Percentiles rank a stretch among this genome's conserved stretches.
Conservation (phyloP, 2,329 filamentous ascomycete genomes). For the Colletotrichum graminicola region DNA sequence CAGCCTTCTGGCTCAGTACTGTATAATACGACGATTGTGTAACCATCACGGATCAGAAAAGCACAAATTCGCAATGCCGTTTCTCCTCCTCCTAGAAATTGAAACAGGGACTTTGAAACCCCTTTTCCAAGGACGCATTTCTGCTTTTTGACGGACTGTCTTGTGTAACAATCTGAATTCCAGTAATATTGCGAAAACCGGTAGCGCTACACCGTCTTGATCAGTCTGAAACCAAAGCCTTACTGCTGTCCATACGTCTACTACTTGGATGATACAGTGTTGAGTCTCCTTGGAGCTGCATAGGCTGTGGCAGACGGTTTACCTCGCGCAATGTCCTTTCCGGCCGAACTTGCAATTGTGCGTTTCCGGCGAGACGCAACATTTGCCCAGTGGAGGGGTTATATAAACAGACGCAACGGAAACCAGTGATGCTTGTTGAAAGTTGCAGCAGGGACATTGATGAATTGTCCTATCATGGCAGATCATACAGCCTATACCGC, state of each 20-base stretch:
- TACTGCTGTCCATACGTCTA: not conserved
- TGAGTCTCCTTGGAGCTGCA: not conserved
- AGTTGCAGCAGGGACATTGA: not conserved
- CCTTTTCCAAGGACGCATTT: not conserved
- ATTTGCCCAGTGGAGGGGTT: not conserved
- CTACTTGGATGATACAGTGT: too few species aligned
- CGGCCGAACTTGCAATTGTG: not conserved
- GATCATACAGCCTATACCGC: not conserved
- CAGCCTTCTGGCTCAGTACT: too few species aligned
- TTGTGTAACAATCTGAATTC: not conserved
- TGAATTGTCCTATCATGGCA: not conserved
- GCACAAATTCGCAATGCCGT: not conserved
- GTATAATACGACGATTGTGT: not conserved
- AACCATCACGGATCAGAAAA: not conserved
- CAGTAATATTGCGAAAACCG: not conserved
- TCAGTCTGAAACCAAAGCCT: not conserved
- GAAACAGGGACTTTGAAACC: too few species aligned
- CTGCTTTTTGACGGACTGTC: not conserved
- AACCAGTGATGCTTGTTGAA: not conserved
- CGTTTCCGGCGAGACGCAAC: not conserved
- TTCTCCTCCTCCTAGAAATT: not conserved
- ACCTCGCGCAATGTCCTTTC: not conserved
- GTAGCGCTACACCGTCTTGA: not conserved
- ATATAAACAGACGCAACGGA: not conserved
- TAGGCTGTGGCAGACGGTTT: not conserved